These are phyloP conservation scores for Xylaria sp. DNA, from an alignment of 2,329 filamentous ascomycete genomes.

Conservation along the genomic window DNA sequence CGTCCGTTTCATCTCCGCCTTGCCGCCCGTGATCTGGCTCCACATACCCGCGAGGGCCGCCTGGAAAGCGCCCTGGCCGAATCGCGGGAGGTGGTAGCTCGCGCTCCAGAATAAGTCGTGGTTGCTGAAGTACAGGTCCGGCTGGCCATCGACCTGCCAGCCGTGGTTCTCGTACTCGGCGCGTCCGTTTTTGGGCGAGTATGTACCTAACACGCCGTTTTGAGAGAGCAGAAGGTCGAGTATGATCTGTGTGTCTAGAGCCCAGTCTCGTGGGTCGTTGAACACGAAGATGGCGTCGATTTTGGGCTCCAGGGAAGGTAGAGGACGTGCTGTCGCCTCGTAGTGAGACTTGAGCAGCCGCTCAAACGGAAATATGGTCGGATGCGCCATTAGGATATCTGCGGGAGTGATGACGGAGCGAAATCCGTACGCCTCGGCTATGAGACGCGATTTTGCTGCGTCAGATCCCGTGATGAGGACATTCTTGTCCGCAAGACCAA, in stretches of 20 bases:
- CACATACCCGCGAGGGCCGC: conserved; percentile 84
- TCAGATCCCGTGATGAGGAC: conserved; percentile 79
- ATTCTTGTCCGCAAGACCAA: conserved; percentile 69
- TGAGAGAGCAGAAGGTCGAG: conserved; percentile 83
- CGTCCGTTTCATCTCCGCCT: conserved; percentile 66
- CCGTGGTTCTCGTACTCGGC: conserved; percentile 72
- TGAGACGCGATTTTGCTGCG: conserved; percentile 71
- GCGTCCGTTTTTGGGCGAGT: conserved; percentile 77
- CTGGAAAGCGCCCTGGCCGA: conserved; percentile 92
- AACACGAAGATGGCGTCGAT: conserved; percentile 94
- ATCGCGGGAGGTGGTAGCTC: conserved; percentile 81
- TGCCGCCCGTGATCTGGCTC: conserved; percentile 73
- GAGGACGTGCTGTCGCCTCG: conserved; percentile 63
- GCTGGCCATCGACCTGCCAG: conserved; percentile 86
- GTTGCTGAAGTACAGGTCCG: conserved; percentile 87
- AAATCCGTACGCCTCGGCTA: conserved; percentile 84
- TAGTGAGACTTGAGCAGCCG: conserved; percentile 72
- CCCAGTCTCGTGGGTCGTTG: conserved; percentile 97
- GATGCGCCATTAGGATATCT: conserved; percentile 80
- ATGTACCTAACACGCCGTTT: conserved; percentile 82
- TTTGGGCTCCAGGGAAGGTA: conserved; percentile 68
- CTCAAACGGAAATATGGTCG: conserved; percentile 85
- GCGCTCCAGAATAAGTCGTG: conserved; percentile 91
- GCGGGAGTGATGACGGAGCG: conserved; percentile 83
- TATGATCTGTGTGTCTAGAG: conserved; percentile 85